These are phyloP conservation scores for Lasiosphaeriaceae sp. DNA, from an alignment of 495 filamentous ascomycete species.

Conservation along the genomic window DNA sequence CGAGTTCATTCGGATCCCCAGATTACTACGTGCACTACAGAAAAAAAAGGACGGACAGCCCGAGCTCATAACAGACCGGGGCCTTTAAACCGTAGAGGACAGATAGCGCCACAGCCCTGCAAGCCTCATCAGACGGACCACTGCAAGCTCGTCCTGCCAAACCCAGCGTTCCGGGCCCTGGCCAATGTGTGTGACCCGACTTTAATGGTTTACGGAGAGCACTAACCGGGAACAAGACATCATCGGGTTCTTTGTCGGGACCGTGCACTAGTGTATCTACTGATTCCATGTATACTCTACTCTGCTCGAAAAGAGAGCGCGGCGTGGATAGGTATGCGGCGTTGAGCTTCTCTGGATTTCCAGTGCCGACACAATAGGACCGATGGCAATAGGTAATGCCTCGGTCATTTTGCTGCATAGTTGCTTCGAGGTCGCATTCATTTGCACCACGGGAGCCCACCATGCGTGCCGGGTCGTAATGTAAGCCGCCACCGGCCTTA, in stretches of 20 bases:
- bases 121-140: neutral
- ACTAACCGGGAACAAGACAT: neutral
- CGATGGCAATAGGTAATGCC: too few relatives aligned
- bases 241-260: neutral
- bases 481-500: constrained; percentile 9
- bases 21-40: neutral
- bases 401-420: too few relatives aligned
- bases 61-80: neutral
- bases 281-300: too few relatives aligned
- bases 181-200: neutral
- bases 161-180: constrained; percentile 5
- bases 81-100: neutral
- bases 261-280: neutral
- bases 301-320: too few relatives aligned
- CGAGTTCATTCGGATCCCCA: neutral
- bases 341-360: too few relatives aligned
- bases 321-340: too few relatives aligned
- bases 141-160: neutral
- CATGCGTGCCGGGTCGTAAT: neutral
- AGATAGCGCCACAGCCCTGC: neutral
- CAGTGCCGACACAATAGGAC: too few relatives aligned
- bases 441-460: too few relatives aligned
- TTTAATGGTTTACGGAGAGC: neutral
- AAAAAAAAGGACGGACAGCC: neutral
- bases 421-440: too few relatives aligned